Conservation (phyloP, 164 flowering plant species). For the Vitis cinerea region DNA sequence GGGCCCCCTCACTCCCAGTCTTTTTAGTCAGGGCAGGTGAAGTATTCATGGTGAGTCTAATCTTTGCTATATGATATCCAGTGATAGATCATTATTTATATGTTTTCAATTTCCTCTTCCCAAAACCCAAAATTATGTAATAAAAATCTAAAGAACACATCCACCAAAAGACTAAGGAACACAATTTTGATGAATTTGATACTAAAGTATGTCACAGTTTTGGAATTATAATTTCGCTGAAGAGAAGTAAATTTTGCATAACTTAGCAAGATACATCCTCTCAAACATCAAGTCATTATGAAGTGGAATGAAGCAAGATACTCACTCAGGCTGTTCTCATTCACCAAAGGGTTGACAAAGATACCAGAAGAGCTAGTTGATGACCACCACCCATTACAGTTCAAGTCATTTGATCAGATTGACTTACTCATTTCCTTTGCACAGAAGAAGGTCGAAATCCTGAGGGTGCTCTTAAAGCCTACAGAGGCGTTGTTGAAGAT, state of each 20-base stretch:
- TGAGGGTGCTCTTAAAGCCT: conserved; percentile 19
- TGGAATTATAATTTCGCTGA: no score
- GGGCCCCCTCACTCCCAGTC: no score
- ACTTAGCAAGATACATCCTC: conserved; percentile 28
- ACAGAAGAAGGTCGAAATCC: conserved; percentile 14
- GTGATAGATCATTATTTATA: background rate
- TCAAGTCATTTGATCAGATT: conserved; percentile 30
- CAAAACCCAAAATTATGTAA: no score
- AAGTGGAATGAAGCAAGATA: conserved; percentile 22
- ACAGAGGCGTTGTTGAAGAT: conserved; percentile 24
- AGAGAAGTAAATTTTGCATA: conserved; percentile 2
- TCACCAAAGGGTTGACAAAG: conserved; percentile 16
- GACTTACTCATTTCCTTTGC: conserved; percentile 17
- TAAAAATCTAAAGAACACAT: no score
- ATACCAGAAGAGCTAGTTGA: conserved; percentile 40
- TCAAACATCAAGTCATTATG: conserved; percentile 33
- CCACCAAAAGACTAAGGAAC: no score
- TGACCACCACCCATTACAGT: conserved; percentile 29
- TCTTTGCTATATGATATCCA: background rate
- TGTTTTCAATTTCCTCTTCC: background rate
- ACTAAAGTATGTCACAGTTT: no score
- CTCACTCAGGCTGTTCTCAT: conserved; percentile 34
- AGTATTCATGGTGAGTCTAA: conserved; percentile 22
- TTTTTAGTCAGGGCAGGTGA: conserved; percentile 34
- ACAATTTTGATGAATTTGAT: background rate